Conservation (phyloP, 768 basidiomycete species). For the Roridomyces roridus region DNA sequence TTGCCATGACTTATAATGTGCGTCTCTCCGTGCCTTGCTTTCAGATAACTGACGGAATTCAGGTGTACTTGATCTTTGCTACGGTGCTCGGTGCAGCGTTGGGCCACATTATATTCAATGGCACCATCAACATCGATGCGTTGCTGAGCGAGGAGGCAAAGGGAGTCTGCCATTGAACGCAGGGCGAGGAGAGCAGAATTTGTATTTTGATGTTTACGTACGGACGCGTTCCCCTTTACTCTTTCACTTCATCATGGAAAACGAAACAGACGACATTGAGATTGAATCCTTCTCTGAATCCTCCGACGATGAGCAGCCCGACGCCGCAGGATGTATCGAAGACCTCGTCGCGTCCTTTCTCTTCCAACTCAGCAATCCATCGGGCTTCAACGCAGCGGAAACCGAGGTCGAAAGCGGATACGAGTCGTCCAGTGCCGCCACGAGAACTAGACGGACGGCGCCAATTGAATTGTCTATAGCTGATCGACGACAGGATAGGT, state of each 20-base stretch:
- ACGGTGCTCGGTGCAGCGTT: constrained; percentile 83
- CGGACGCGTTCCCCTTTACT: not conserved
- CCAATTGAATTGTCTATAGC: constrained; percentile 17
- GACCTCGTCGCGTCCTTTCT: constrained; percentile 24
- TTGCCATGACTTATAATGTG: constrained; percentile 98
- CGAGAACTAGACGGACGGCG: not conserved
- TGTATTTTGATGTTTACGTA: no score
- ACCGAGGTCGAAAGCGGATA: not conserved
- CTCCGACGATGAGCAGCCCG: not conserved
- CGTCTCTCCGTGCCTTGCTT: constrained; percentile 32
- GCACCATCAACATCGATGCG: constrained; percentile 66
- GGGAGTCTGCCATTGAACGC: constrained; percentile 75
- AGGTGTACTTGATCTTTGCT: constrained; percentile 88
- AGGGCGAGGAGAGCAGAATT: no score
- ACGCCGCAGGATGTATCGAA: constrained; percentile 20
- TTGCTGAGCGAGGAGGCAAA: constrained; percentile 61
- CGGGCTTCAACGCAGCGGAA: not conserved
- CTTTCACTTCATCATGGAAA: not conserved
- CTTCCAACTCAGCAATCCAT: constrained; percentile 9
- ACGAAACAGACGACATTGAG: not conserved
- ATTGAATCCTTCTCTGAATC: constrained; percentile 2
- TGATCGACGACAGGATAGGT: constrained; percentile 13
- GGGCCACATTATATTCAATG: constrained; percentile 82
- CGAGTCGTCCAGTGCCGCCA: not conserved
- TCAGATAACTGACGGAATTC: no score